Base-by-base conservation (phyloP, 2,329 filamentous ascomycete genomes). In the Paecilomyces variotii region DNA sequence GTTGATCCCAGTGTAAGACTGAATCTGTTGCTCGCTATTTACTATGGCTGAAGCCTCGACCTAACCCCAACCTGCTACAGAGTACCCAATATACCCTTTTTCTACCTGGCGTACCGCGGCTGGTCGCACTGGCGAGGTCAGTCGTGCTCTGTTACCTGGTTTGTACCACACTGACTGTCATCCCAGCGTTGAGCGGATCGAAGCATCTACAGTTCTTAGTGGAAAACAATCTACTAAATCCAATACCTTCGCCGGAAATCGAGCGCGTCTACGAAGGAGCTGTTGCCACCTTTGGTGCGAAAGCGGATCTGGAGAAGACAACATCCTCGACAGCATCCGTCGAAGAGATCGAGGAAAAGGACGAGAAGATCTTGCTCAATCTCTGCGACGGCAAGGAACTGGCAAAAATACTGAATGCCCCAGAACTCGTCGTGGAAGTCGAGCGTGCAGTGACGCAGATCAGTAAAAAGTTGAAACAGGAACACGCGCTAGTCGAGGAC, bases 71-170 rank as follows among this genome's bases (percentile, higher is more conserved):
- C 30, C 57, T 64, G 35, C 3, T 30, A 11, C 55, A 95, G 90
- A 62, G 82, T 97, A 62, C 92, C 93, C 35, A 97, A 99, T 71
- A 80, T 99, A 11, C 94, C 94, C 19, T 97, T 97, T 80, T 97
- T 97, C 79, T 99, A 97, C 74, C 83, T 97, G 49, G 85, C 84
- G 19, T 99, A 95, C 78, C 84, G 94, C 63, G 78, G 91, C 27
- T 97, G 89, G 88, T 95, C 90, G 24, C 91, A 96, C 74, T 96
- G 89, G 85, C 84, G 88, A 75, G 80, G 80, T 82, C 62, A 60
- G 73, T 67, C 70, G 63, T 71, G n/a, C 27, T 49, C 39, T 1
- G 2, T 58, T n/a, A 14, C 12, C 55, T 51, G 1, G 14, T 52
- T 56, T 49, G 28, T 59, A 26, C 59, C 59, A 25, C 28, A 53